These are phyloP conservation scores for Sonneratia alba DNA, from an alignment of 345 rosid genomes.

Conservation along the genomic window DNA sequence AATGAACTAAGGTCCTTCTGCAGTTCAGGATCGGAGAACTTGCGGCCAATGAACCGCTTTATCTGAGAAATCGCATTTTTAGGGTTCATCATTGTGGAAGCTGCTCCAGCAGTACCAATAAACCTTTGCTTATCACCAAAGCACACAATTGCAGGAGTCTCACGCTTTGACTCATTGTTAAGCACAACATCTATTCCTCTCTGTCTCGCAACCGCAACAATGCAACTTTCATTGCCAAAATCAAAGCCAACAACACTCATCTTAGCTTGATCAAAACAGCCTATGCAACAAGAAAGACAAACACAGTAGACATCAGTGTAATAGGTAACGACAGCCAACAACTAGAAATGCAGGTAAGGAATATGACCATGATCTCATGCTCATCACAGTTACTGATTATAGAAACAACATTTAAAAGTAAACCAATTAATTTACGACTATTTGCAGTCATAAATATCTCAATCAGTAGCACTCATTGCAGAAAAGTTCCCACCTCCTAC, in stretches of 20 bases:
- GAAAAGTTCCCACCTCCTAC: neutral
- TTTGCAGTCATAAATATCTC: no score
- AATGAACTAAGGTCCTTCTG: constrained; percentile 73
- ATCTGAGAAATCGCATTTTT: constrained; percentile 84
- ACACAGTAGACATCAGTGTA: neutral
- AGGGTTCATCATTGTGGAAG: constrained; percentile 92
- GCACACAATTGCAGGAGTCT: constrained; percentile 90
- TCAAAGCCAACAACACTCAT: constrained; percentile 99
- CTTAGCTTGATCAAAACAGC: constrained; percentile 10
- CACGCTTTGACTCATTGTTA: constrained; percentile 96
- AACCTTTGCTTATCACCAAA: constrained; percentile 96
- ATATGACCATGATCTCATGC: no score
- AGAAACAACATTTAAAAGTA: no score
- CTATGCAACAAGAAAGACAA: neutral
- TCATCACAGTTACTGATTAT: no score
- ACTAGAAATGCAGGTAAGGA: no score
- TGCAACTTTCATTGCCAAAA: constrained; percentile 88
- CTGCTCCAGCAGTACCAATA: constrained; percentile 97
- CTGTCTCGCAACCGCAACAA: constrained; percentile 98
- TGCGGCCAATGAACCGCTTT: constrained; percentile 73
- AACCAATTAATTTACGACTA: no score
- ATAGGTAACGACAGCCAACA: neutral
- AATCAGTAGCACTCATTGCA: no score
- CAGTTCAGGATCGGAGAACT: constrained; percentile 81
- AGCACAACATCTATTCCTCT: constrained; percentile 98